phyloP scores from a whole-genome alignment of 805 yeast species.

The Starmerella tilneyi region DNA sequence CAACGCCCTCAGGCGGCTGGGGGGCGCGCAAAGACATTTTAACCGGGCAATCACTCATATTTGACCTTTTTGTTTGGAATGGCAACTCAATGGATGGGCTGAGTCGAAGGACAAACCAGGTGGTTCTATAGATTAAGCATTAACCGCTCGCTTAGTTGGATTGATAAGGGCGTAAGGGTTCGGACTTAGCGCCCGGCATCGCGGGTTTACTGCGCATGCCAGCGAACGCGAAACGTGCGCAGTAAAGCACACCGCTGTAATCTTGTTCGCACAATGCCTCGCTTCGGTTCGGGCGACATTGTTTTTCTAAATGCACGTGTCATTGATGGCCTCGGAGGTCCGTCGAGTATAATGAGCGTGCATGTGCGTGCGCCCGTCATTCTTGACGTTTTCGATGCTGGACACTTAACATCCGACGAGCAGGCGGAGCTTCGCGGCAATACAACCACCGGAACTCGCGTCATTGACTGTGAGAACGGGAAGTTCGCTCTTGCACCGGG shows the following conservation, averaged over 20 bases:
- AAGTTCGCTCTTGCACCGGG: slow-evolving; percentile 14
- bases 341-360: slow-evolving; percentile 7
- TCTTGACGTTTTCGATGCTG: not conserved
- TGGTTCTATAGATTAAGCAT: no score
- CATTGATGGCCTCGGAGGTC: slow-evolving; percentile 15
- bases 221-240: no score
- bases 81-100: no score
- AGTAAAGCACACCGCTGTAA: not conserved
- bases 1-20: slow-evolving; percentile 6
- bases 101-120: no score
- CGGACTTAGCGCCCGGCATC: no score
- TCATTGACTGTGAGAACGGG: slow-evolving; percentile 14
- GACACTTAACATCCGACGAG: not conserved
- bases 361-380: slow-evolving; percentile 8
- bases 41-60: not conserved
- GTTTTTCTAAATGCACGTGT: slow-evolving; percentile 11
- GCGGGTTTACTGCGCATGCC: no score
- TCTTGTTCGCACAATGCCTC: not conserved
- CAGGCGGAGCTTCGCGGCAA: not conserved
- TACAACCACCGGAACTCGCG: not conserved
- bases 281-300: not conserved
- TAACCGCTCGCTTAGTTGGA: no score
- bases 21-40: slow-evolving; percentile 1
- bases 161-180: no score
- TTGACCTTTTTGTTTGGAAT: no score